Base-by-base conservation (phyloP, 176 grass and related monocot species). In the Bothriochloa decipiens region DNA sequence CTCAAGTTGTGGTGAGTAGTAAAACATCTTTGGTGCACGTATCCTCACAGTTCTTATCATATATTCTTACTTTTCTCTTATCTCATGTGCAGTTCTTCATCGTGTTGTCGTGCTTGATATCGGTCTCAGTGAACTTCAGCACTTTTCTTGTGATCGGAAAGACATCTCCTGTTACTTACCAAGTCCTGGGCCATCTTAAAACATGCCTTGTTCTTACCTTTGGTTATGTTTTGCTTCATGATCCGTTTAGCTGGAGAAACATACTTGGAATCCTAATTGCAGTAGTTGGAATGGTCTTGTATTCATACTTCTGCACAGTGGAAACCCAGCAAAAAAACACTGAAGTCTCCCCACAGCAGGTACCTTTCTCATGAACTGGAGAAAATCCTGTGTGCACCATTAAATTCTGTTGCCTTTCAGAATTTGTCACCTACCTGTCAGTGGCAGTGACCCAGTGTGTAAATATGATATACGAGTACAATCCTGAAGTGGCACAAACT, bases 191-290 rank as follows among this genome's bases (percentile, higher is more conserved):
- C 26, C 94, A 97, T 90, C 91, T 97, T 46, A 97, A 97, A 90
- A 97, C 94, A 49, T 97, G 94, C 77, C 87, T 97, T 62, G 94
- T 97, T 75, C 83, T 97, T 81, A 72, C 91, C 81, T 97, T 97
- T 3, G 94, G 94, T 52, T 97, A 94, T 49, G 88, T 95, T 68
- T 88, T 95, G 81, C 93, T 95, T 82, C 93, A 95, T 12, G 90
- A 95, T 84, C 93, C 93, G 55, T 95, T 95, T 88, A 92, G 93
- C 84, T 95, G 93, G 93, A 92, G 93, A 90, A 95, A 97, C 63
- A 94, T 97, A 85, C 88, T 97, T 35, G 94, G 94, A 76, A 97
- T 97, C 83, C 71, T 93, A 22, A 86, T 97, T 70, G 94, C 94
- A 55, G 81, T 97, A 23, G 76, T 97, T 78, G 94, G 94, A 14